These are phyloP conservation scores for Trichoderma pleuroti DNA, from an alignment of 2,329 filamentous ascomycete genomes.

Conservation along the genomic window DNA sequence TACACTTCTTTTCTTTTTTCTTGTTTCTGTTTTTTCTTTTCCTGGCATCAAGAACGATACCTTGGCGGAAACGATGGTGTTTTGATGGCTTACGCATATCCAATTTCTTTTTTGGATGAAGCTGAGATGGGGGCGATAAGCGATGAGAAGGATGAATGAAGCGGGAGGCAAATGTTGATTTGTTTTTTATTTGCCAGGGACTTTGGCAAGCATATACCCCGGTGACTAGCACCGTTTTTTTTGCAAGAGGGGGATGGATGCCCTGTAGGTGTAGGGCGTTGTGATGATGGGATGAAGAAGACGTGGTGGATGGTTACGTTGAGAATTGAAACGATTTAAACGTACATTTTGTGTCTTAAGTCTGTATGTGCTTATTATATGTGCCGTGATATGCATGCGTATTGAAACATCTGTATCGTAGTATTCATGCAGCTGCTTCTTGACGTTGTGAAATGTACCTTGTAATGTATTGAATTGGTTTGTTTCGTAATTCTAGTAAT, in stretches of 20 bases:
- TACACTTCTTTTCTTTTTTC: background rate
- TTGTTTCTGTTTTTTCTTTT: background rate
- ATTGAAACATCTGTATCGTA: background rate
- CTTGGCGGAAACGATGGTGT: background rate
- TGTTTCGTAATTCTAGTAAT: slow-evolving; percentile 18
- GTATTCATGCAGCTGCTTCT: background rate
- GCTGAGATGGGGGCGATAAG: background rate
- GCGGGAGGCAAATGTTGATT: background rate
- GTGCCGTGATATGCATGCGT: background rate
- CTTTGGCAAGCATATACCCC: slow-evolving; percentile 20
- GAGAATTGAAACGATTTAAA: slow-evolving; percentile 6
- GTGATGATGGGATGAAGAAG: background rate
- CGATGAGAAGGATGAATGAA: background rate
- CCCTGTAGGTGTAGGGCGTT: background rate
- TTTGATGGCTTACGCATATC: background rate
- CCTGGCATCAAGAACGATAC: background rate
- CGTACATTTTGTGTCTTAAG: background rate
- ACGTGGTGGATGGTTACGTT: background rate
- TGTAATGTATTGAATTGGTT: background rate
- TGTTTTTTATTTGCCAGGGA: background rate
- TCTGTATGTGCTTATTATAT: background rate
- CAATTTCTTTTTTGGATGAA: background rate
- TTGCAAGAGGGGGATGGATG: background rate
- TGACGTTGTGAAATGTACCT: background rate
- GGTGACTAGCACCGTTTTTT: slow-evolving; percentile 8